Percentiles rank a stretch among this genome's conserved stretches.
Conservation (phyloP, 2,329 filamentous ascomycete genomes). For the Tolypocladium ophioglossoides region DNA sequence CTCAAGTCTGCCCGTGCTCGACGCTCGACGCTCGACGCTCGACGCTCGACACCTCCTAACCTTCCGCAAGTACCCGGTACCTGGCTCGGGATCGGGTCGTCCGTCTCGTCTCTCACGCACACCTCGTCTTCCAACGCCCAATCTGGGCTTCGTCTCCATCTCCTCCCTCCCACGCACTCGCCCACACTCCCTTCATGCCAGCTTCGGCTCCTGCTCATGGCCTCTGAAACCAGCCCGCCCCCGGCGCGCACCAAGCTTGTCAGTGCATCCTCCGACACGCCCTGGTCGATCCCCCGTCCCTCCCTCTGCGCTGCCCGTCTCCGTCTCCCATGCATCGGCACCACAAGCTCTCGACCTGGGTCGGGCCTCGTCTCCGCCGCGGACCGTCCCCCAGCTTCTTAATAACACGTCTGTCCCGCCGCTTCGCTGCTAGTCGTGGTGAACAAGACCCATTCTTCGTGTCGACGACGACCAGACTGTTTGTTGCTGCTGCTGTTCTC, state of each 20-base stretch:
- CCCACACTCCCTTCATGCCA: not conserved
- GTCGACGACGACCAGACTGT: not conserved
- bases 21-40: not conserved
- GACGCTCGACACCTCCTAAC: not conserved
- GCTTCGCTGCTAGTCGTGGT: constrained; percentile 1
- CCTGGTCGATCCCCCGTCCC: constrained; percentile 2
- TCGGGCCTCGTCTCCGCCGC: constrained; percentile 6
- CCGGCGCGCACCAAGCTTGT: constrained; percentile 2
- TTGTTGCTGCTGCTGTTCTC: not conserved
- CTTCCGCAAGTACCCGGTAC: constrained; percentile 2
- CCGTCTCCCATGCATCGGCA: constrained; percentile 10
- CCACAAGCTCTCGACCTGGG: constrained; percentile 6
- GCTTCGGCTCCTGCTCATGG: not conserved
- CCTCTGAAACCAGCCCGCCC: constrained; percentile 1
- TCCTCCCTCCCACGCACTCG: not conserved
- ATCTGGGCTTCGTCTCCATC: not conserved
- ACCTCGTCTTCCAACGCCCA: not conserved
- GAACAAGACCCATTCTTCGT: not conserved
- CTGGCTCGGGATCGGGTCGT: constrained; percentile 1
- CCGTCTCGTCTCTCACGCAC: too few species aligned
- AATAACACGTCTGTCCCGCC: constrained; percentile 6
- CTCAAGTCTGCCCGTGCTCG: not conserved
- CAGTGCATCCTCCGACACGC: constrained; percentile 5
- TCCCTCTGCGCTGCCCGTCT: not conserved
- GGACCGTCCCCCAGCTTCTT: constrained; percentile 7